These are phyloP conservation scores for Komagataella populi DNA, from an alignment of 805 yeast genomes.

Conservation along the genomic window DNA sequence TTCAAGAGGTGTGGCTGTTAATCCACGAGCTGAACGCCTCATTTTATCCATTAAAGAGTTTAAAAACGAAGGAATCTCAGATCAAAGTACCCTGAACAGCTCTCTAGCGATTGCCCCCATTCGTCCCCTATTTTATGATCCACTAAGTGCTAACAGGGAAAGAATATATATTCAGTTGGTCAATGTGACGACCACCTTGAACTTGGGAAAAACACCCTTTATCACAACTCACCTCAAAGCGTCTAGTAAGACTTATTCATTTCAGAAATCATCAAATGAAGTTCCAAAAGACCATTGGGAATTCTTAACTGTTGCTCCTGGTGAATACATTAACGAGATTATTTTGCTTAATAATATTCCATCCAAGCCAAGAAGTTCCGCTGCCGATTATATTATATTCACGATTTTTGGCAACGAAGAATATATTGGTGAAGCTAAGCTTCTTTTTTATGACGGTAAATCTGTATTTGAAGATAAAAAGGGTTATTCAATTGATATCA, in stretches of 20 bases:
- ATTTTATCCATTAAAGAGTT: slow-evolving; percentile 64
- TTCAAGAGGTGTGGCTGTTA: slow-evolving; percentile 62
- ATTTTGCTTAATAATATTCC: slow-evolving; percentile 51
- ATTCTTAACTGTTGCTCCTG: slow-evolving; percentile 58
- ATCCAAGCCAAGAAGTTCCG: slow-evolving; percentile 21
- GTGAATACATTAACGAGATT: slow-evolving; percentile 61
- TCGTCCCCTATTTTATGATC: slow-evolving; percentile 51
- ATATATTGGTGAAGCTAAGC: slow-evolving; percentile 42
- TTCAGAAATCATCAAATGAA: slow-evolving; percentile 62
- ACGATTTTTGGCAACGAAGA: slow-evolving; percentile 52
- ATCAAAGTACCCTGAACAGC: slow-evolving; percentile 3
- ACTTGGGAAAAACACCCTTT: slow-evolving; percentile 20
- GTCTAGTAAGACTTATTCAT: slow-evolving; percentile 34
- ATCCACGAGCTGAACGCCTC: slow-evolving; percentile 66
- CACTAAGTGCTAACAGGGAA: slow-evolving; percentile 44
- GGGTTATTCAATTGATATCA: slow-evolving; percentile 27
- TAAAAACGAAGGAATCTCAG: slow-evolving; percentile 23
- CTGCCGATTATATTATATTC: slow-evolving; percentile 41
- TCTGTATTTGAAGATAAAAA: slow-evolving; percentile 25
- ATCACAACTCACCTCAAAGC: slow-evolving; percentile 42
- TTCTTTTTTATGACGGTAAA: slow-evolving; percentile 20
- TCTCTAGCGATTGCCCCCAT: slow-evolving; percentile 34
- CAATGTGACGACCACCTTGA: slow-evolving; percentile 18
- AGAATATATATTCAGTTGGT: slow-evolving; percentile 47
- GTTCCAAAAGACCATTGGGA: slow-evolving; percentile 40